Evolutionary conservation across 2,329 filamentous ascomycete genomes (phyloP), one percentile per base, ranked within the genome.

Genomic region (Trichoderma aggressivum): DNA sequence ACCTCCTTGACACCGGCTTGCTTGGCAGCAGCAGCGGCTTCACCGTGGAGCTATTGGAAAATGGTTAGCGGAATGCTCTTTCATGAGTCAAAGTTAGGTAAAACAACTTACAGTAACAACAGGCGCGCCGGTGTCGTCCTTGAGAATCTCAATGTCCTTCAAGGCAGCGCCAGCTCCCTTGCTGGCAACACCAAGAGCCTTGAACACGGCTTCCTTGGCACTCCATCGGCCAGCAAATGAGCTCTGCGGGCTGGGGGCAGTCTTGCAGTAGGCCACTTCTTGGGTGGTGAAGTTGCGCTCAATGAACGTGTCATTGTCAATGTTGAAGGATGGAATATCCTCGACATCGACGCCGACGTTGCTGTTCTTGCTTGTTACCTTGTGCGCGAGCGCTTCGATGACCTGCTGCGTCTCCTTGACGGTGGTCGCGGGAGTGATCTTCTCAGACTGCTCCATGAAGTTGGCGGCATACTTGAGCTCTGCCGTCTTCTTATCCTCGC

Each of bases 171-270:
- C 96, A 11, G 92, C 94, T 73, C 96, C 96, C 83, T 92, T 91
- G 82, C 94, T 92, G 76, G 88, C 84, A 14, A 98, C 94, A 75
- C 94, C 94, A 16, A 99, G 86, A 47, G 93, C 94, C 89, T 99
- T 99, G 88, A 99, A 99, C 1, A 99, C 94, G 32, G 96, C 96
- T 84, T 99, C 96, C 86, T 99, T 99, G 43, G 96, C 96, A 77
- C 92, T 95, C 96, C 96, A 99, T 76, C 94, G 90, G 63, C 96
- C 96, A 6, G 95, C 94, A 82, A 98, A 99, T 65, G 94, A 97
- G 75, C 94, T 93, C 79, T 94, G 93, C 1, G 94, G 92, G 79
- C 88, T 91, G 7, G 94, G 84, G 18, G 93, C 91, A 78, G 91
- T 89, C 74, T 87, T 87, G 86, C 97, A 99, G 85, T 99, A 98